Evolutionary conservation across 345 rosid genomes (phyloP).

Genomic region (Salix arbutifolia): DNA sequence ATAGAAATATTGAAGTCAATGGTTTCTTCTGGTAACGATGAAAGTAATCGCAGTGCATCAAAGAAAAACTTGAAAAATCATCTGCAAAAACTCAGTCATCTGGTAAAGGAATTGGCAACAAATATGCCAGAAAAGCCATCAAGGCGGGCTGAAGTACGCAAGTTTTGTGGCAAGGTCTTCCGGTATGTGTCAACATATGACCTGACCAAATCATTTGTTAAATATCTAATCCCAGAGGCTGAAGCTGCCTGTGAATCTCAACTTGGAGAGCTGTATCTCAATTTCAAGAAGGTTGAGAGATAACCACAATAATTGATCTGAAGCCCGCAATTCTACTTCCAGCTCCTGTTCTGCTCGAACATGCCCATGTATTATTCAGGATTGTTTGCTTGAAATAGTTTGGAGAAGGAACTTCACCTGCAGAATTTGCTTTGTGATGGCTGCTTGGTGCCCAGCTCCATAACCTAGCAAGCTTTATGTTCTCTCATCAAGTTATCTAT

Average conservation of each 20-base stretch:
- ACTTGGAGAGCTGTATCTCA: conserved; percentile 53
- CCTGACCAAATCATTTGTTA: conserved; percentile 55
- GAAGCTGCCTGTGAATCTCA: conserved; percentile 61
- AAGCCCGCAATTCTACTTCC: background rate
- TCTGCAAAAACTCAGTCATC: conserved; percentile 42
- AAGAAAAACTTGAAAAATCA: conserved; percentile 51
- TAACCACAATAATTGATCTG: conserved; percentile 1
- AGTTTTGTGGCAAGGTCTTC: conserved; percentile 56
- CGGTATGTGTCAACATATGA: conserved; percentile 46
- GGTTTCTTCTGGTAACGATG: conserved; percentile 37
- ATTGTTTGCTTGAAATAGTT: background rate
- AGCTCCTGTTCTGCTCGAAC: background rate
- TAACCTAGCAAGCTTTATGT: background rate
- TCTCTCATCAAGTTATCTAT: background rate
- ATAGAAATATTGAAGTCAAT: conserved; percentile 54
- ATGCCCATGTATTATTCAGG: background rate
- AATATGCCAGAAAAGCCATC: conserved; percentile 69
- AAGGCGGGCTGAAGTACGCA: conserved; percentile 61
- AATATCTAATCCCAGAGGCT: conserved; percentile 45
- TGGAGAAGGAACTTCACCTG: background rate
- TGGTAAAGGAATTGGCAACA: conserved; percentile 51
- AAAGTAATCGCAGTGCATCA: conserved; percentile 37
- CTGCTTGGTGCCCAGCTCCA: background rate
- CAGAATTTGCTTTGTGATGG: background rate
- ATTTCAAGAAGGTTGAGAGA: conserved; percentile 40